These are phyloP conservation scores for Lentinula aciculospora DNA, from an alignment of 768 basidiomycete genomes.

Conservation along the genomic window DNA sequence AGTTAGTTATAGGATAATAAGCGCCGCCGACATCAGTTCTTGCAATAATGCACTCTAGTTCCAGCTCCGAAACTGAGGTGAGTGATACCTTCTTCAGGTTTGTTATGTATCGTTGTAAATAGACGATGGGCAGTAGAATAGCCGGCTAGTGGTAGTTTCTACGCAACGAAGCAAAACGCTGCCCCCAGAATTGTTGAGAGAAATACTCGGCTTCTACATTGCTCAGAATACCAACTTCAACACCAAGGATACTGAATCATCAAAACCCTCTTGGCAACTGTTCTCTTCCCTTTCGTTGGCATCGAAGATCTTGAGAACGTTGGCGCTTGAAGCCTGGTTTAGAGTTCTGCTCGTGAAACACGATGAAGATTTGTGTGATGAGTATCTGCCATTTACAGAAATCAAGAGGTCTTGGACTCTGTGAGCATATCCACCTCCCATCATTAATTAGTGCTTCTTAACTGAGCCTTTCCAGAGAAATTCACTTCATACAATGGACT, in stretches of 20 bases:
- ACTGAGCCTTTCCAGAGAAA: neutral
- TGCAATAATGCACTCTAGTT: too few species aligned
- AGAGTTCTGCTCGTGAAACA: neutral
- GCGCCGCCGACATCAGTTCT: too few species aligned
- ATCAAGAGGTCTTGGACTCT: neutral
- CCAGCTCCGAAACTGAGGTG: too few species aligned
- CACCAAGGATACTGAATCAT: neutral
- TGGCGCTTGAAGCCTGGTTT: conserved; percentile 2
- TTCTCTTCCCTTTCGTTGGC: neutral
- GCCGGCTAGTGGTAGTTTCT: too few species aligned
- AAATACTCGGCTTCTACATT: neutral
- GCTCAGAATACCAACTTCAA: neutral
- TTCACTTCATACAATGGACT: neutral
- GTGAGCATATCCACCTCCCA: neutral
- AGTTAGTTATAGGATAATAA: too few species aligned
- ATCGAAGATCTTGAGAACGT: neutral
- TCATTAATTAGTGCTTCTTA: neutral
- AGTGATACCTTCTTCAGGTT: too few species aligned
- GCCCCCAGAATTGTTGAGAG: neutral
- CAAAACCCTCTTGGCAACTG: neutral
- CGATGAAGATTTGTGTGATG: neutral
- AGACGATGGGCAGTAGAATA: too few species aligned
- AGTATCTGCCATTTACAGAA: neutral
- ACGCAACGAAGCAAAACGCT: neutral
- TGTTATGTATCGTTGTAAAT: too few species aligned